Evolutionary conservation across 805 yeast species (phyloP), one percentile per base, ranked within the genome.

Genomic region (Candida glaebosa): DNA sequence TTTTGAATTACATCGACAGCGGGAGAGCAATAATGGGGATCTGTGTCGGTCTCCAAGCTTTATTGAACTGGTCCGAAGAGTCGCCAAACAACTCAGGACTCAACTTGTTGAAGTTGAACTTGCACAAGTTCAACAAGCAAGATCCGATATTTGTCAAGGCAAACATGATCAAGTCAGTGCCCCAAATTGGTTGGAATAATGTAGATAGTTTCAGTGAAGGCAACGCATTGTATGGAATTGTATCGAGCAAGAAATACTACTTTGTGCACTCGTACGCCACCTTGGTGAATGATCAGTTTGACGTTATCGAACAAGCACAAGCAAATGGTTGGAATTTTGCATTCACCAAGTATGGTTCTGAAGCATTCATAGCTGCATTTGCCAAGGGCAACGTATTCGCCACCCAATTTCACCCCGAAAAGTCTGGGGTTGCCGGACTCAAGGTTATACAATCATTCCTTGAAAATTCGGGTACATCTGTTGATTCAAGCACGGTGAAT

Each of bases 401-500:
- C 33, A 93, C 98, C 1, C 99, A 93, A 62, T 93, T 93, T 63
- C 99, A 93, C 64, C 99, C 99, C n/a, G 99, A 93, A 59, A 93
- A 93, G 62, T 87, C 96, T 3, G 99, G 99, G 9, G 58, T 70
- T 17, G 96, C 96, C 3, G 99, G 99, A 37, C 69, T 93, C 34
- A 75, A 77, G 46, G 79, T 91, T 7, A 75, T 93, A 43, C 75
- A 75, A 43, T 77, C 86, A 19, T 93, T 93, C 58, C 67, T 93
- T 51, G 73, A 73, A 30, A 15, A 15, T 26, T 10, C 31, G 75
- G 31, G 24, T 6, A 17, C n/a, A 9, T 5, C 18, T 15, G n/a
- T n/a, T n/a, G 9, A 12, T 6, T 7, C 19, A 18, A 20, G 6
- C 7, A 8, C 35, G 5, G 5, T 14, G 12, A 20, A 20, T 10